Evolutionary conservation across 495 filamentous ascomycete species (phyloP), one percentile per base, ranked within the genome.

Genomic region (Parathielavia appendiculata): DNA sequence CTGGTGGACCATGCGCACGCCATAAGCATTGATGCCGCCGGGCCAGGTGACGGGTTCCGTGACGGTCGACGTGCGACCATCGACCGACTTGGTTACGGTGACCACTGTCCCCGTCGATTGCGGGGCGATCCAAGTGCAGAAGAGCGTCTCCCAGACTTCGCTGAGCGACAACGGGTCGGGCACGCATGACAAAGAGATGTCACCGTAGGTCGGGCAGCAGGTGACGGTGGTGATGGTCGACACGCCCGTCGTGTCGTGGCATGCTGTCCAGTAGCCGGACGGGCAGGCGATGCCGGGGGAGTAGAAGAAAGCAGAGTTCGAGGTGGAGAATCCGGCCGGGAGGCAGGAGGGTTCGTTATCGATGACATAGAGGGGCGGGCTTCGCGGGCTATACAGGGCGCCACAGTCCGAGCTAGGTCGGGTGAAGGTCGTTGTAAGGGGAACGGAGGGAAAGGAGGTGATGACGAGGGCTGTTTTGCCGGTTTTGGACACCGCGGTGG

Each of bases 281-380:
- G 57, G 57, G 49, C 57, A 59, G 30, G 57, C 48, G 40, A 59
- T 46, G 23, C 57, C 56, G 8, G 57, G 57, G 30, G 57, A 59
- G 41, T 46, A 59, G 57, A 26, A 59, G 40, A 52, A 52, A 19
- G 32, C 20, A 17, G 54, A 32, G 54, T 56, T 22, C 12, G 54
- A 40, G 40, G 49, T 52, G 49, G 48, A 47, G 57, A 53, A 59
- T 30, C 34, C 32, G 4, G 48, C 14, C 2, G 57, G 57, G 2
- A 59, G 40, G 49, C 57, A 59, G 19, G 57, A 59, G 7, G 35
- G 39, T 1, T 46, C 5, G 30, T 59, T 11, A 41, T 53, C 57
- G 40, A 59, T 47, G 20, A 59, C 32, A 30, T 53, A 52, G 40
- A 59, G 22, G 20, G 13, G 5, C 19, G 54, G 32, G 2, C 0